Evolutionary conservation across 169 alveolate genomes (phyloP).

Genomic region (Eimeria sp.): DNA sequence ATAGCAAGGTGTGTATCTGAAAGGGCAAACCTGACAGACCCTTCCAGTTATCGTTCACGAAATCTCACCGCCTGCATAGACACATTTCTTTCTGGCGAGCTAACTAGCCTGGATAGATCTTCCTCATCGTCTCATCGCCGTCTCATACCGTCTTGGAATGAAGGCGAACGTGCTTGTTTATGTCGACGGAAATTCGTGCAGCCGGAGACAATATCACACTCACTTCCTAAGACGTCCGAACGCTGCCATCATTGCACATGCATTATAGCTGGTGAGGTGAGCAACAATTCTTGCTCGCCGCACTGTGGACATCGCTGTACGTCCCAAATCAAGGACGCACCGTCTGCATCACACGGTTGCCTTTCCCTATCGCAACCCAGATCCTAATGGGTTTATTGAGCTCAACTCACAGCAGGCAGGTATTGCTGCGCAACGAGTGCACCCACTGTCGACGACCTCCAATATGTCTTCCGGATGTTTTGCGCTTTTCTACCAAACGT

Average conservation of each 20-base stretch:
- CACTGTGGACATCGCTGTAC: neutral
- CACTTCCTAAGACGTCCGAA: neutral
- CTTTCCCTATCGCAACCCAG: neutral
- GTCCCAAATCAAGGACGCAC: neutral
- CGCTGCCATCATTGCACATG: neutral
- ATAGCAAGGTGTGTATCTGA: too few species aligned
- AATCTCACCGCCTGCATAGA: neutral
- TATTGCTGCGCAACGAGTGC: neutral
- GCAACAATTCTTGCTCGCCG: neutral
- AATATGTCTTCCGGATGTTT: too few species aligned
- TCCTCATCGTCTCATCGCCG: neutral
- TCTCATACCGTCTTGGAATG: neutral
- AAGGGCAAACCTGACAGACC: too few species aligned
- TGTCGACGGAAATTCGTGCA: neutral
- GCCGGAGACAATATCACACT: neutral
- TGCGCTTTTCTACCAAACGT: neutral
- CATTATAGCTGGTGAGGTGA: neutral
- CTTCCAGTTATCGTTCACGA: too few species aligned
- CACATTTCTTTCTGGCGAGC: neutral
- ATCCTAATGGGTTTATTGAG: neutral
- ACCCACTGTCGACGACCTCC: neutral
- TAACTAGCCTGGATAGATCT: neutral
- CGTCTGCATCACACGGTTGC: neutral
- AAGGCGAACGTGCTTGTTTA: too few species aligned
- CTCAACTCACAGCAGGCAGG: neutral